Base-by-base conservation (phyloP, 441 rosid genomes). In the Hypseocharis bilobata region DNA sequence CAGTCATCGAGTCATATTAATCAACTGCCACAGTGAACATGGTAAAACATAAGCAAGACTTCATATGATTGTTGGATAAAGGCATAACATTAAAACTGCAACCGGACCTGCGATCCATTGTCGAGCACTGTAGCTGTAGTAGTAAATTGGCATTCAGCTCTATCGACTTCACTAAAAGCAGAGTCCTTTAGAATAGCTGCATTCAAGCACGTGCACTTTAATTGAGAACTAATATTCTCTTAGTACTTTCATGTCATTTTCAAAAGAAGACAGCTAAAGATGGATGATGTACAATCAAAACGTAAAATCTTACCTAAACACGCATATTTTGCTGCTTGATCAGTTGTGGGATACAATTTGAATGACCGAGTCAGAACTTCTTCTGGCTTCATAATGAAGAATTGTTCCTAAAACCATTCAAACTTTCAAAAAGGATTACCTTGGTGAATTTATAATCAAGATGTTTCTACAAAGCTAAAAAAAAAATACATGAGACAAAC, bases 101-200 rank as follows among this genome's bases (percentile, higher is more conserved):
- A 29, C 3, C 22, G 28, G 74, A 89, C 96, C 95, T 90, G 96
- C 55, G 96, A 76, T 78, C 96, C 95, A 82, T 88, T 90, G 73
- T 88, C 90, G 36, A 87, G 79, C 66, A 85, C 64, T 0, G 97
- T 87, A 20, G 92, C 85, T 19, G 88, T 88, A 28, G 97, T 88
- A 74, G 84, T 87, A 77, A 88, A 93, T 56, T 88, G 93, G 73
- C 95, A 90, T 69, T 88, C 96, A 16, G 95, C 97, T 83, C 95
- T 81, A 74, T 91, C 99, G 62, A 78, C 93, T 80, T 93, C 99
- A 38, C 26, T 80, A 75, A 88, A 93, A 76, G 82, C 84, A 42
- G 97, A 88, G 64, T 93, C 96, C 82, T 93, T 91, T 22, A 93
- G 80, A 71, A 88, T 87, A 62, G 96, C 99, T 87, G 84, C 75